These are phyloP conservation scores for Aspergillus sp. DNA, from an alignment of 2,329 filamentous ascomycete species.

Conservation along the genomic window DNA sequence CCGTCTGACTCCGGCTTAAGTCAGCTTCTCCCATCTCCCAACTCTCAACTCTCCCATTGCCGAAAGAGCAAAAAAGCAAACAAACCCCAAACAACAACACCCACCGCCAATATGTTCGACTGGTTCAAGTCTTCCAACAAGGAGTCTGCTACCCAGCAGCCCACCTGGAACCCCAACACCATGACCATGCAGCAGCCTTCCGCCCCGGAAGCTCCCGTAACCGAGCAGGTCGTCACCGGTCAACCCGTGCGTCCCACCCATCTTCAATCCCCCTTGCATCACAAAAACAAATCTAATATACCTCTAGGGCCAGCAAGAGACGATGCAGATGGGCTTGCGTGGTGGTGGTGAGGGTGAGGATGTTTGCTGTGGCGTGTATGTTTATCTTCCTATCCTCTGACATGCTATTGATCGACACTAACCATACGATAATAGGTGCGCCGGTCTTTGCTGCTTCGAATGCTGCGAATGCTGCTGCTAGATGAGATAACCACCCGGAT, in stretches of 20 bases:
- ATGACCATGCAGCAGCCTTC: constrained; percentile 27
- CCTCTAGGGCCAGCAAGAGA: constrained; percentile 11
- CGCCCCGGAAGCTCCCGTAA: constrained; percentile 21
- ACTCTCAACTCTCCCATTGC: background rate
- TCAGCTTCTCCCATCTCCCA: background rate
- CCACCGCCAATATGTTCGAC: constrained; percentile 17
- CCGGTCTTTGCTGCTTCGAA: constrained; percentile 24
- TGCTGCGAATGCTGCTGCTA: constrained; percentile 27
- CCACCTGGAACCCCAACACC: constrained; percentile 25
- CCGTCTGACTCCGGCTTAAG: background rate
- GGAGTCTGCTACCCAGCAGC: constrained; percentile 14
- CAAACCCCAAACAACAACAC: too few relatives aligned
- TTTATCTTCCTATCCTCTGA: background rate
- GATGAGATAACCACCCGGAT: background rate
- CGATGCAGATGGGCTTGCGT: constrained; percentile 24
- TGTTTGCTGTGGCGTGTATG: constrained; percentile 30
- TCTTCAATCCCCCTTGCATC: background rate
- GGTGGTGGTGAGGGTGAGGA: constrained; percentile 25
- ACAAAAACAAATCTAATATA: background rate
- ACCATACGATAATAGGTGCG: constrained; percentile 16
- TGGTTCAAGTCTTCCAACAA: constrained; percentile 27
- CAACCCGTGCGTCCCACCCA: constrained; percentile 22
- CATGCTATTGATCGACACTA: background rate
- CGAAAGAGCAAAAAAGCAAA: background rate
- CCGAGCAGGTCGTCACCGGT: constrained; percentile 21